Conservation (phyloP, 495 filamentous ascomycete genomes). For the Penicillium tannophilum region DNA sequence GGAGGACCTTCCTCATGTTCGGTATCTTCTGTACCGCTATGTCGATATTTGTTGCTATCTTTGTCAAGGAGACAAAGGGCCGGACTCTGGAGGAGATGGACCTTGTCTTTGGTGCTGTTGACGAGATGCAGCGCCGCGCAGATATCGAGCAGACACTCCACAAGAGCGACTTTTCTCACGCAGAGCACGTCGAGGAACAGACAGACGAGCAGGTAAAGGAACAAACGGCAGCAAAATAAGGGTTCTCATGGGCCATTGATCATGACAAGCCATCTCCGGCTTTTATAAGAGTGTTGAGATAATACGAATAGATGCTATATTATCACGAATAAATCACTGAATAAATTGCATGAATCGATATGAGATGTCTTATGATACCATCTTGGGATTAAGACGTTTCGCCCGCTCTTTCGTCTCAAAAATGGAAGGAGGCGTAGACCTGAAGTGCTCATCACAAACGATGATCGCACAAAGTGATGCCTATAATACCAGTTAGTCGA, state of each 20-base stretch:
- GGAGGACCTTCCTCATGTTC: conserved; percentile 59
- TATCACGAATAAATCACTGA: not conserved
- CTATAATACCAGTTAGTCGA: not conserved
- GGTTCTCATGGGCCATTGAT: not conserved
- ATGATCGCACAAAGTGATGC: conserved; percentile 8
- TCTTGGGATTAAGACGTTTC: conserved; percentile 2
- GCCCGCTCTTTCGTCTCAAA: not conserved
- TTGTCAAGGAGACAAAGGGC: conserved; percentile 64
- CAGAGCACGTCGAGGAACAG: conserved; percentile 28
- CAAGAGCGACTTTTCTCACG: conserved; percentile 31
- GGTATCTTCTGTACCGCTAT: conserved; percentile 49
- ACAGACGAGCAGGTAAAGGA: not conserved
- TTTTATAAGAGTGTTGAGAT: not conserved
- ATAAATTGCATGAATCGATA: not conserved
- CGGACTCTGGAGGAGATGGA: conserved; percentile 53
- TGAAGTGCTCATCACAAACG: conserved; percentile 3
- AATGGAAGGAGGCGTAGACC: not conserved
- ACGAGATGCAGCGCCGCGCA: conserved; percentile 34
- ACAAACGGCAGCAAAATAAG: not conserved
- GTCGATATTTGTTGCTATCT: conserved; percentile 45
- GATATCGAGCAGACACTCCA: conserved; percentile 48
- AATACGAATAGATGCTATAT: not conserved
- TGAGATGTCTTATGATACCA: not conserved
- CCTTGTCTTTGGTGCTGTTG: conserved; percentile 45
- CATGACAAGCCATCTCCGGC: not conserved